Conservation (phyloP, 2,329 filamentous ascomycete genomes). For the Aspergillus transmontanensis region DNA sequence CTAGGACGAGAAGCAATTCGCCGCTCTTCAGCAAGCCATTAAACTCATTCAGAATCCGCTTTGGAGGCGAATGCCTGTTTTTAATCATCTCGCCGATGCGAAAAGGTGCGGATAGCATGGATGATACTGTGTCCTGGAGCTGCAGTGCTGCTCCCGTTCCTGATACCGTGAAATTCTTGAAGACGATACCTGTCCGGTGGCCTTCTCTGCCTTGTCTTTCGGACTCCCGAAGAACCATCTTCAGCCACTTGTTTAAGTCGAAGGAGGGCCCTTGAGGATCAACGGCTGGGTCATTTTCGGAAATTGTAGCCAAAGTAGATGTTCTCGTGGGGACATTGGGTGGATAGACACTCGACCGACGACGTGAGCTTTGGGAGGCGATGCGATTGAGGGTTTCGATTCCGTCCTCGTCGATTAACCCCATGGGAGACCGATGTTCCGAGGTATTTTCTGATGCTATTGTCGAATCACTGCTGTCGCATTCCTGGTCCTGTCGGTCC, state of each 20-base stretch:
- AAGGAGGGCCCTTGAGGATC: constrained; percentile 8
- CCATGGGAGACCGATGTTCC: neutral
- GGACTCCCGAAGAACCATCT: neutral
- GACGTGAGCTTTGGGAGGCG: constrained; percentile 6
- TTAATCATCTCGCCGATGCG: constrained; percentile 2
- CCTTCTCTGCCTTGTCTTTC: neutral
- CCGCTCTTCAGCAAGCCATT: constrained; percentile 1
- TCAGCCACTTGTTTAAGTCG: constrained; percentile 11
- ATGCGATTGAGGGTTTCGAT: constrained; percentile 7
- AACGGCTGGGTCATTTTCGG: constrained; percentile 5
- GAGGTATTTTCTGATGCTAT: neutral
- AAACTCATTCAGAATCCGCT: constrained; percentile 13
- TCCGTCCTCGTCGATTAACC: constrained; percentile 4
- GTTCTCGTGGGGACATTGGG: neutral
- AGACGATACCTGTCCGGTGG: constrained; percentile 6
- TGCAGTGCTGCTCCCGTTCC: constrained; percentile 10
- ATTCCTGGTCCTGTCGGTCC: neutral
- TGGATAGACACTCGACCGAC: constrained; percentile 10
- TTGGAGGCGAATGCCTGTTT: neutral
- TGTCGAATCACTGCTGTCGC: neutral
- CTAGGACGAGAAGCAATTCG: neutral
- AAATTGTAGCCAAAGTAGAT: neutral
- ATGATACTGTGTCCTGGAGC: constrained; percentile 7
- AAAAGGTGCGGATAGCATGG: constrained; percentile 1
- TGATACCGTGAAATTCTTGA: constrained; percentile 7